Evolutionary conservation across 2,329 filamentous ascomycete species (phyloP), one percentile per base, ranked within the genome.

Genomic region (Aureobasidium sp.): DNA sequence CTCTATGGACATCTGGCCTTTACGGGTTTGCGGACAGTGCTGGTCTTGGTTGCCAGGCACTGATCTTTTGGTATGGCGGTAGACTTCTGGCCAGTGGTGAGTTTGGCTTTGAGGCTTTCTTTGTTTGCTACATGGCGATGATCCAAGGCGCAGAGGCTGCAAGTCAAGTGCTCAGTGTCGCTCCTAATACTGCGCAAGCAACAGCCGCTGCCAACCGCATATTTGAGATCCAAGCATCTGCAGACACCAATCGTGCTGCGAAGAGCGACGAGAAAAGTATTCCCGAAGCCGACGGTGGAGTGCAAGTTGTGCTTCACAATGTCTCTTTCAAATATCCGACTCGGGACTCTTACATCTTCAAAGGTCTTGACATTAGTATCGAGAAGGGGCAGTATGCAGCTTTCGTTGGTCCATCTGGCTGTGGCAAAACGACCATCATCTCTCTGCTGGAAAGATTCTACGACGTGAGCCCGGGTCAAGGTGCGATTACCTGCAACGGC

Each of bases 21-120:
- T 87, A 87, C 68, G 84, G 84, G 0, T 80, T 87, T 51, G 83
- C 84, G 0, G 85, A 89, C 64, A 87, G 83, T 68, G 75, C 83
- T 44, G 79, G 80, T 53, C 72, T 88, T 61, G 78, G 65, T 79
- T 84, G 71, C 25, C 64, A 72, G 59, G 70, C 66, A 17, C 65
- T 73, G 20, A 71, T 70, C 2, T 74, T 74, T 66, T 74, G 73
- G 73, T 70, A 71, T 55, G 73, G 73, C 2, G 70, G 68, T 1
- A 67, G 67, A 29, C 67, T 75, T 8, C 66, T 75, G 27, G 66
- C 69, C 3, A 69, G 64, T 34, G 67, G 68, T 8, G 71, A 75
- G 56, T 74, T 74, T 64, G 69, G 67, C 5, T 67, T 67, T 4
- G 62, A 73, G 4, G 71, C 79, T 20, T 85, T 84, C 68, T 84